These are phyloP conservation scores for Starmerella etchellsii DNA, from an alignment of 805 yeast species.

Conservation along the genomic window DNA sequence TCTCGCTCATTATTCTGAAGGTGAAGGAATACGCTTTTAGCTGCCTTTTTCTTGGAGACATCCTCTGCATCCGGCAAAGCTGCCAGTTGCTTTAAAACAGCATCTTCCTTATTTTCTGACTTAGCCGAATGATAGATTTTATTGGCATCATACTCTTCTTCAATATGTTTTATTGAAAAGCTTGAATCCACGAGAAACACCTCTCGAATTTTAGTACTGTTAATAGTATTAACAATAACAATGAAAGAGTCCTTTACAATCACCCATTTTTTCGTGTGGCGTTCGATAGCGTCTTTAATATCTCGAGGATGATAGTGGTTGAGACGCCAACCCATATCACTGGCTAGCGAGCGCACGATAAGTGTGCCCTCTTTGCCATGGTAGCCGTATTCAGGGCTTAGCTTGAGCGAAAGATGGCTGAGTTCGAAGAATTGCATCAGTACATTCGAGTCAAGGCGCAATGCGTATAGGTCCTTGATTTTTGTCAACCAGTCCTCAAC, in stretches of 20 bases:
- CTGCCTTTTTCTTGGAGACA: constrained; percentile 4
- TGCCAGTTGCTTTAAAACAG: not conserved
- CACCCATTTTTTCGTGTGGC: constrained; percentile 90
- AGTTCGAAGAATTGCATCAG: constrained; percentile 79
- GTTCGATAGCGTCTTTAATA: constrained; percentile 70
- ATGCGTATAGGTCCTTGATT: constrained; percentile 44
- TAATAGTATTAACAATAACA: constrained; percentile 71
- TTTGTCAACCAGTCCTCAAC: constrained; percentile 58
- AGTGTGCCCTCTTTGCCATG: constrained; percentile 84
- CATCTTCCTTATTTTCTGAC: not conserved
- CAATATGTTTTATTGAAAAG: constrained; percentile 38
- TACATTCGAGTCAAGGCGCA: constrained; percentile 70
- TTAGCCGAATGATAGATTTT: not conserved
- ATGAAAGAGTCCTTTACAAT: constrained; percentile 73
- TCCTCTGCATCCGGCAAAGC: constrained; percentile 8
- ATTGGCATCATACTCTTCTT: constrained; percentile 16
- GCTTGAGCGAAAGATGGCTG: constrained; percentile 72
- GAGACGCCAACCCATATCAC: constrained; percentile 90
- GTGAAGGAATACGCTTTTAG: constrained; percentile 21
- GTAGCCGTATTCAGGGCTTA: constrained; percentile 68
- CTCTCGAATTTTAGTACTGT: constrained; percentile 78
- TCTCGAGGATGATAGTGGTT: constrained; percentile 74
- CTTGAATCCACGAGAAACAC: constrained; percentile 75
- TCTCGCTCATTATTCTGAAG: constrained; percentile 32
- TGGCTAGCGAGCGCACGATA: constrained; percentile 68